Conservation (phyloP, 352 stramenopile genomes). For the Phytophthora tentaculata region DNA sequence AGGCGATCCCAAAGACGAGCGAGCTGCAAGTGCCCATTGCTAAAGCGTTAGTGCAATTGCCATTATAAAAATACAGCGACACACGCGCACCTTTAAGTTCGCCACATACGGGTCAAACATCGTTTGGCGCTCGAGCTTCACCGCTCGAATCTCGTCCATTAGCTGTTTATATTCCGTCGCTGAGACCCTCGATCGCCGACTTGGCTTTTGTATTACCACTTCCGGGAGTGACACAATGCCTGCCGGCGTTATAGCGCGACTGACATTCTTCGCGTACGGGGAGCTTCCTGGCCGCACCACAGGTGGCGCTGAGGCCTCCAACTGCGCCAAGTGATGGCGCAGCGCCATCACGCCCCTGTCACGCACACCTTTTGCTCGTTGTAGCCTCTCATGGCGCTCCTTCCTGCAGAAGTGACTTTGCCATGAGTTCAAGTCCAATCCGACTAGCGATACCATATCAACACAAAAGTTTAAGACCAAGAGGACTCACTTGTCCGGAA, state of each 20-base stretch:
- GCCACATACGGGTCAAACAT: slow-evolving; percentile 56
- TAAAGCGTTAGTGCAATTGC: not conserved
- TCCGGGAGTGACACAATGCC: slow-evolving; percentile 18
- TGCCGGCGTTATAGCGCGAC: slow-evolving; percentile 11
- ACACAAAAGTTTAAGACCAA: not conserved
- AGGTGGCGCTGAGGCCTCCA: slow-evolving; percentile 30
- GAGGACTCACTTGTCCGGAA: slow-evolving; percentile 61
- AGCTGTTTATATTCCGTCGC: slow-evolving; percentile 43
- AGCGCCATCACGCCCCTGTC: slow-evolving; percentile 35
- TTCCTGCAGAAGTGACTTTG: slow-evolving; percentile 37
- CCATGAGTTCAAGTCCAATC: slow-evolving; percentile 3
- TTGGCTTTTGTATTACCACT: slow-evolving; percentile 11
- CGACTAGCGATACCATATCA: not conserved
- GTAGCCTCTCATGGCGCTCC: slow-evolving; percentile 51
- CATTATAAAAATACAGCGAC: not conserved
- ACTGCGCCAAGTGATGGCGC: slow-evolving; percentile 31
- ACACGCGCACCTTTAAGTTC: slow-evolving; percentile 54
- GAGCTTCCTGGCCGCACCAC: slow-evolving; percentile 24
- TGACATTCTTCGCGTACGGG: not conserved
- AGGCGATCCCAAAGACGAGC: slow-evolving; percentile 62
- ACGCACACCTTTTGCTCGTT: slow-evolving; percentile 42
- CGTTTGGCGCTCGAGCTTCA: slow-evolving; percentile 45
- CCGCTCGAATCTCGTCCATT: slow-evolving; percentile 49
- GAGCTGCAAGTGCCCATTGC: slow-evolving; percentile 36
- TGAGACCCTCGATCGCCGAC: slow-evolving; percentile 10